phyloP scores from a whole-genome alignment of 768 basidiomycete genomes.

The Lepiota venenata region DNA sequence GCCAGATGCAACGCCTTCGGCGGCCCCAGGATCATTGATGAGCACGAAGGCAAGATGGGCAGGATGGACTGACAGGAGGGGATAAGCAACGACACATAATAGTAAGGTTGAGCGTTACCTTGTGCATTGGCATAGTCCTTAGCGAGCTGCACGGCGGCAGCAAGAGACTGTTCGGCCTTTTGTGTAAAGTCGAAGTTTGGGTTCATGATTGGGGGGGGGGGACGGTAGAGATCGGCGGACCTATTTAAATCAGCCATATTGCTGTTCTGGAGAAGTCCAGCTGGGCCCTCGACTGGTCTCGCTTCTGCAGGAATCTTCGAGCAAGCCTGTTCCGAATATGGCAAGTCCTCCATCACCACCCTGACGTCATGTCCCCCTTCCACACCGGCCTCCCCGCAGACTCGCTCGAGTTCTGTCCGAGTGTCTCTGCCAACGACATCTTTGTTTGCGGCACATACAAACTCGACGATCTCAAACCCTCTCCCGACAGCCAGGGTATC shows the following conservation, averaged over 20 bases:
- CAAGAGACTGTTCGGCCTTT: slow-evolving; percentile 68
- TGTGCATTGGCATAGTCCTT: slow-evolving; percentile 83
- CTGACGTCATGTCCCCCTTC: slow-evolving; percentile 19
- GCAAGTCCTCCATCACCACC: neutral
- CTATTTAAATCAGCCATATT: slow-evolving; percentile 6
- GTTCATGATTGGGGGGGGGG: slow-evolving; percentile 28
- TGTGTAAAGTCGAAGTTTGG: slow-evolving; percentile 82
- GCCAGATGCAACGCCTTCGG: slow-evolving; percentile 29
- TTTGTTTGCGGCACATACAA: slow-evolving; percentile 94
- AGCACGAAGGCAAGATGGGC: slow-evolving; percentile 81
- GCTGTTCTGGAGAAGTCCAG: neutral
- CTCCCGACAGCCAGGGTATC: slow-evolving; percentile 9
- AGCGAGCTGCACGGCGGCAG: slow-evolving; percentile 74
- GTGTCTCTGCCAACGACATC: slow-evolving; percentile 50
- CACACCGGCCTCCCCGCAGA: slow-evolving; percentile 88
- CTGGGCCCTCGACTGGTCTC: neutral
- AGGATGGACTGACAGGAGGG: slow-evolving; percentile 57
- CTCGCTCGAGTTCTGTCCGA: slow-evolving; percentile 88
- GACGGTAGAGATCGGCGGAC: neutral
- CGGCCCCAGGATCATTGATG: slow-evolving; percentile 59
- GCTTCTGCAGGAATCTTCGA: neutral
- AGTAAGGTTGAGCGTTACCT: slow-evolving; percentile 37
- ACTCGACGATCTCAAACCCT: slow-evolving; percentile 41
- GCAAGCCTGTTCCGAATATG: neutral
- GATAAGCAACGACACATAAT: slow-evolving; percentile 5